Percentiles rank a stretch among this genome's conserved stretches.
These are phyloP conservation scores for Trichosporon sp. DNA, from an alignment of 1,284 basidiomycete species.

Conservation along the genomic window DNA sequence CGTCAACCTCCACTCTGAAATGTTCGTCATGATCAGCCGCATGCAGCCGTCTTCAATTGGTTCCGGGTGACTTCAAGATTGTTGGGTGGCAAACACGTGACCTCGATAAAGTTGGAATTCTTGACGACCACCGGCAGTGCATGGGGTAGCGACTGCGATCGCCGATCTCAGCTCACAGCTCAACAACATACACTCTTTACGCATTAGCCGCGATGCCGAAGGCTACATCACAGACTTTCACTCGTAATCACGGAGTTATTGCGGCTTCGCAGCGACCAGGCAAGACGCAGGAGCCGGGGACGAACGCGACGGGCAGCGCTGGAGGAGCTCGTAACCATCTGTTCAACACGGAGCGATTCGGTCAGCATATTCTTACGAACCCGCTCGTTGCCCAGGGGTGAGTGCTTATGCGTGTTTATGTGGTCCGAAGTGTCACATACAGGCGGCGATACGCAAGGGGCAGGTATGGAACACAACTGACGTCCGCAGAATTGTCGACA, in stretches of 20 bases:
- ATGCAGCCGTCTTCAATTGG: neutral
- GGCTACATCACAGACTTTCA: slow-evolving; percentile 77
- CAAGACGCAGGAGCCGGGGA: slow-evolving; percentile 26
- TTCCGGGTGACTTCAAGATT: neutral
- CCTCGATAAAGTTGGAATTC: slow-evolving; percentile 8
- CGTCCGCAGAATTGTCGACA: slow-evolving; percentile 67
- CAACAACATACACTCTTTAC: neutral
- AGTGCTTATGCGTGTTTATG: slow-evolving; percentile 36
- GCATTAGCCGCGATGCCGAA: slow-evolving; percentile 64
- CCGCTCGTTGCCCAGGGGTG: slow-evolving; percentile 81
- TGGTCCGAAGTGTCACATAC: slow-evolving; percentile 12
- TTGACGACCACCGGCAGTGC: neutral
- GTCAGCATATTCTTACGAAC: slow-evolving; percentile 97
- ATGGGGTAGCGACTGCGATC: neutral
- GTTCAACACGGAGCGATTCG: slow-evolving; percentile 90
- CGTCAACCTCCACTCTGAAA: slow-evolving; percentile 3
- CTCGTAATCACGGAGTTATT: slow-evolving; percentile 66
- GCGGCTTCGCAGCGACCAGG: slow-evolving; percentile 32
- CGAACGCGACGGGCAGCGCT: slow-evolving; percentile 51
- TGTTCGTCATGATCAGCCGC: neutral
- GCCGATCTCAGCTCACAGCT: neutral
- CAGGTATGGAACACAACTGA: neutral
- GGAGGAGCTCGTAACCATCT: slow-evolving; percentile 63
- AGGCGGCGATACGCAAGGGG: slow-evolving; percentile 14
- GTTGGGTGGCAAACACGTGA: slow-evolving; percentile 15